Conservation (phyloP, 768 basidiomycete genomes). For the Tricholoma furcatifolium region DNA sequence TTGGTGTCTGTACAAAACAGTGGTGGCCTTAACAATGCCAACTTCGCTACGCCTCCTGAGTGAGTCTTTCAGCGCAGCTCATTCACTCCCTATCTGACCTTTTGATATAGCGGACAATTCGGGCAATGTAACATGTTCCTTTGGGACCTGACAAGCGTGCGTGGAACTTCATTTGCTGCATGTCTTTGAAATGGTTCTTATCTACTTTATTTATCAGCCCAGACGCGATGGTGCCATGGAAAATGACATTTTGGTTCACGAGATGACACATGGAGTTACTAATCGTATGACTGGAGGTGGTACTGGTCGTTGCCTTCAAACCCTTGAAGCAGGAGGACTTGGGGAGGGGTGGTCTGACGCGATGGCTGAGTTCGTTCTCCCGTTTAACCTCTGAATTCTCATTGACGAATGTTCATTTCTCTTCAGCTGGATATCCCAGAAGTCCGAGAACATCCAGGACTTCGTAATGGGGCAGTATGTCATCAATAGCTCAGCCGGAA, state of each 20-base stretch:
- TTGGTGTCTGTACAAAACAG: slow-evolving; percentile 50
- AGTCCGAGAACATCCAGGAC: slow-evolving; percentile 31
- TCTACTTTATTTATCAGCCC: slow-evolving; percentile 26
- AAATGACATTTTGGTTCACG: slow-evolving; percentile 53
- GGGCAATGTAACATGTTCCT: slow-evolving; percentile 31
- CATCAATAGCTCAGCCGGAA: slow-evolving; percentile 44
- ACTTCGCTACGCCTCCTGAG: slow-evolving; percentile 46
- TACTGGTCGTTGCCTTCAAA: slow-evolving; percentile 60
- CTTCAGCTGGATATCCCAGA: slow-evolving; percentile 42
- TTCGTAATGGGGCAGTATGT: slow-evolving; percentile 51
- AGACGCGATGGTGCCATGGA: slow-evolving; percentile 60
- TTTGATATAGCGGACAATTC: slow-evolving; percentile 26
- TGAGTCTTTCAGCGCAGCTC: slow-evolving; percentile 17
- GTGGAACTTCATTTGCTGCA: neutral
- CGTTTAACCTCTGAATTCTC: neutral
- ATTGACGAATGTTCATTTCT: neutral
- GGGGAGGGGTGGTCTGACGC: slow-evolving; percentile 70
- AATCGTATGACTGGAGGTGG: slow-evolving; percentile 54
- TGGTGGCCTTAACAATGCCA: slow-evolving; percentile 41
- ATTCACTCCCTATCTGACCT: neutral
- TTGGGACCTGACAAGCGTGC: slow-evolving; percentile 17
- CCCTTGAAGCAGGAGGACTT: slow-evolving; percentile 62
- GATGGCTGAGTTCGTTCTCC: slow-evolving; percentile 35
- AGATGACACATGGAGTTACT: slow-evolving; percentile 50
- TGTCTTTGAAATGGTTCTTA: neutral